Percentiles rank a stretch among this genome's conserved stretches.
These are phyloP conservation scores for Amoebophrya sp. DNA, from an alignment of 169 alveolate genomes.

Conservation along the genomic window DNA sequence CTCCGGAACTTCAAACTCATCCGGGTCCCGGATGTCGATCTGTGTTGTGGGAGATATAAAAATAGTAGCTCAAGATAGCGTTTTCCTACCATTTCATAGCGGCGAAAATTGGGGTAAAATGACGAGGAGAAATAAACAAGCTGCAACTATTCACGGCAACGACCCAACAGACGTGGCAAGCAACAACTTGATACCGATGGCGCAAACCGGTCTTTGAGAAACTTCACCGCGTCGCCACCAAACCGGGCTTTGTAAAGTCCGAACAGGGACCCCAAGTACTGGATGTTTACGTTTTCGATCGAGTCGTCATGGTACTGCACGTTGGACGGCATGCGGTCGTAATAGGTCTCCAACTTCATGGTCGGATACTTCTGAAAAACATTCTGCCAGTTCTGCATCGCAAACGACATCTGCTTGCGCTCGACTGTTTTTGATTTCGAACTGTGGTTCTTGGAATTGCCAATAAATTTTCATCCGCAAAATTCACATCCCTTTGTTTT, in stretches of 20 bases:
- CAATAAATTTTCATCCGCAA: too few relatives aligned
- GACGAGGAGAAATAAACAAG: too few relatives aligned
- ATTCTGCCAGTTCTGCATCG: slow-evolving; percentile 13
- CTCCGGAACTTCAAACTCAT: neutral
- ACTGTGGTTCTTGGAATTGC: neutral
- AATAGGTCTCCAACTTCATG: neutral
- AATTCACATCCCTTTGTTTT: too few relatives aligned
- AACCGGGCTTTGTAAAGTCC: neutral
- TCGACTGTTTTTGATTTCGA: neutral
- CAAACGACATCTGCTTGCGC: neutral
- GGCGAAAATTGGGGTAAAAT: too few relatives aligned
- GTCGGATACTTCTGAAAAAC: neutral
- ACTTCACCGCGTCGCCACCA: neutral
- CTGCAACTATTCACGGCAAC: too few relatives aligned
- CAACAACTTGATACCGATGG: too few relatives aligned
- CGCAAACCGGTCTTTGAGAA: neutral
- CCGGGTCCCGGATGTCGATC: neutral
- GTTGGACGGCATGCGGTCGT: neutral
- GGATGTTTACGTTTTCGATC: neutral
- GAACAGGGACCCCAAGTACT: neutral
- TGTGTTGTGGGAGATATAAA: too few relatives aligned
- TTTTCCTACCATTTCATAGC: too few relatives aligned
- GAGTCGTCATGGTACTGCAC: neutral
- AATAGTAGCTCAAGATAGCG: too few relatives aligned
- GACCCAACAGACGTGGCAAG: too few relatives aligned